phyloP scores from a whole-genome alignment of 495 filamentous ascomycete genomes.

The Astrocystis sublimbata region DNA sequence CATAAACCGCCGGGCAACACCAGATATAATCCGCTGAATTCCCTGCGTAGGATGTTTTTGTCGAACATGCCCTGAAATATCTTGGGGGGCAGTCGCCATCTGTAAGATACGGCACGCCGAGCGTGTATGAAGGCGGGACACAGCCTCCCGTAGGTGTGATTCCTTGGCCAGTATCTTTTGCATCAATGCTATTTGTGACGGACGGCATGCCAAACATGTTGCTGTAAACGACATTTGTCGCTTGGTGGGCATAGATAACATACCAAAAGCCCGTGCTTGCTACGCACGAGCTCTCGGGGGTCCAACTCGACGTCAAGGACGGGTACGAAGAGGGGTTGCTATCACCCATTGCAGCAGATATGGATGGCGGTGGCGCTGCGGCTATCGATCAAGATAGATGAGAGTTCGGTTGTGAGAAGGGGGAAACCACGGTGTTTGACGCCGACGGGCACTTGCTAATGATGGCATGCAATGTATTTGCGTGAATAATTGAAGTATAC shows the following conservation, averaged over 20 bases:
- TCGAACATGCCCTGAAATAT: constrained; percentile 1
- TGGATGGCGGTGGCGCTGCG: too few species aligned
- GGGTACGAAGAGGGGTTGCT: too few species aligned
- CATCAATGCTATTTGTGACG: not conserved
- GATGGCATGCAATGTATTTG: too few species aligned
- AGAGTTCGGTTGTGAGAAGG: too few species aligned
- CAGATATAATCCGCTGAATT: not conserved
- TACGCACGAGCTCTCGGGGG: not conserved
- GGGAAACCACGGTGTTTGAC: too few species aligned
- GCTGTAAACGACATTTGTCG: not conserved
- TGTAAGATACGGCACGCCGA: not conserved
- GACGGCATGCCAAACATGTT: constrained; percentile 6
- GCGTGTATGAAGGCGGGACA: constrained; percentile 1
- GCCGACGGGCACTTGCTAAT: too few species aligned
- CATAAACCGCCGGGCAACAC: not conserved
- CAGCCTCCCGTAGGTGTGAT: not conserved
- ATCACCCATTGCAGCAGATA: too few species aligned
- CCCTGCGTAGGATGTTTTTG: not conserved
- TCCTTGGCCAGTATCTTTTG: not conserved
- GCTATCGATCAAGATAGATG: too few species aligned
- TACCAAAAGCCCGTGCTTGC: constrained; percentile 4
- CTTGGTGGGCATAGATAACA: constrained; percentile 7
- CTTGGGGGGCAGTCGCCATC: not conserved
- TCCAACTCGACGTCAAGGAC: not conserved
- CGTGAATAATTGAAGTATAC: too few species aligned